phyloP scores from a whole-genome alignment of 805 yeast genomes.

The Candida xyloterini region DNA sequence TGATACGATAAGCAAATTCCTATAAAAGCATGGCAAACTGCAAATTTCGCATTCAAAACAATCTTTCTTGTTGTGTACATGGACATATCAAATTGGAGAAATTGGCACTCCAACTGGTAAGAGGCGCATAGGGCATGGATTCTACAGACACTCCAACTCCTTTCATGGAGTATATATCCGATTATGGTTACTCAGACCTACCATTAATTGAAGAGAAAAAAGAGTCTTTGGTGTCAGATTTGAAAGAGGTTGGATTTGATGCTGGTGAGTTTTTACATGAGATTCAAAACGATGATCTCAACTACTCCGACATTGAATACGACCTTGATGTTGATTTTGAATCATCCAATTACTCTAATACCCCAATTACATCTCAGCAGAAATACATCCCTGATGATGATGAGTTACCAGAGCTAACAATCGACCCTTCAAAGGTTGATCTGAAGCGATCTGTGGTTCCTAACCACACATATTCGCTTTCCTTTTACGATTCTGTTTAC shows the following conservation, averaged over 20 bases:
- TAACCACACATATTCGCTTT: conserved; percentile 1
- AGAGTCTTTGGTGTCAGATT: conserved; percentile 11
- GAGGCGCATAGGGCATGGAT: conserved; percentile 8
- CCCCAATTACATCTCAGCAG: conserved; percentile 18
- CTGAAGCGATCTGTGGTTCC: conserved; percentile 1
- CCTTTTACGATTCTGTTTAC: conserved; percentile 8
- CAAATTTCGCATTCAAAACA: conserved; percentile 5
- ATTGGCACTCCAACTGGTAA: conserved; percentile 3
- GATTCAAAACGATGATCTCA: conserved; percentile 17
- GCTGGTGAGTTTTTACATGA: conserved; percentile 17
- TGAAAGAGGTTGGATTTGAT: conserved; percentile 14
- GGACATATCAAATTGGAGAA: conserved; percentile 5
- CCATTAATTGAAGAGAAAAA: conserved; percentile 7
- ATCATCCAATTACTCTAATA: conserved; percentile 4
- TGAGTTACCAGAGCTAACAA: conserved; percentile 13
- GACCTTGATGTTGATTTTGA: conserved; percentile 16
- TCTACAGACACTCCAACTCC: conserved; percentile 12
- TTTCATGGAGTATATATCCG: conserved; percentile 9
- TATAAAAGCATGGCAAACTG: conserved; percentile 10
- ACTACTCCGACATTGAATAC: conserved; percentile 15
- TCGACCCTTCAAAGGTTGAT: conserved; percentile 15
- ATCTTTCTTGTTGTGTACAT: conserved; percentile 8
- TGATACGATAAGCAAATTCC: conserved; percentile 9
- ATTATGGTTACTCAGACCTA: conserved; percentile 6
- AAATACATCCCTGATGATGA: conserved; percentile 9